Base-by-base conservation (phyloP, 495 filamentous ascomycete genomes). In the Peziza echinospora region DNA sequence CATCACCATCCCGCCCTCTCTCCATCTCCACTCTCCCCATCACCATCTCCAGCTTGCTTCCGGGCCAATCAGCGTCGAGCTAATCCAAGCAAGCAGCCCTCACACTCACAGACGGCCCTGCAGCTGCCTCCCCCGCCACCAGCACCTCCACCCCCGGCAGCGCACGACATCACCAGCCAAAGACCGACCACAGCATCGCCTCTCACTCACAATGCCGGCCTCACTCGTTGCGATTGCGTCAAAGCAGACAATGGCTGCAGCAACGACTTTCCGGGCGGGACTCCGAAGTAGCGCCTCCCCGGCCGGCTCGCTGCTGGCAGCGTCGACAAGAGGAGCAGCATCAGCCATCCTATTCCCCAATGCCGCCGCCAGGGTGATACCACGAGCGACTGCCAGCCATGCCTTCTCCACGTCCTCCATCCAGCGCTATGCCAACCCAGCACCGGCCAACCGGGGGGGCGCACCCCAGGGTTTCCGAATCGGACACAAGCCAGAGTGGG, bases 401-500 rank as follows among this genome's bases (percentile, higher is more conserved):
- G 26, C 26, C 21, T 54, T 54, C 24, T 55, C 51, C 1, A 55
- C 53, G 28, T 44, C 26, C 13, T 16, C 43, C 8, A 16, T 5
- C 13, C 40, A 24, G 21, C 42, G 23, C 19, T 25, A 51, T 44
- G 53, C 53, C 47, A 19, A 40, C 44, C 5, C 46, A 45, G 23
- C 25, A 44, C 5, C 44, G 49, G 3, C 41, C 43, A 23, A 44
- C 52, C 21, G 26, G 21, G 41, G 45, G 11, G 16, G 24, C 1
- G 8, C 28, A 16, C 13, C 45, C 25, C 30, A 46, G 7, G 54
- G 50, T 3, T 52, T 53, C 34, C 52, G 57, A 16, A 34, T 59
- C 9, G 22, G 26, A 16, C 44, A 47, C 10, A 30, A 40, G 16
- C 37, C 51, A 19, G 50, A 30, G 21, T 60, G 57, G 83, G 76